Conservation (phyloP, 768 basidiomycete species). For the Suillus subalutaceus region DNA sequence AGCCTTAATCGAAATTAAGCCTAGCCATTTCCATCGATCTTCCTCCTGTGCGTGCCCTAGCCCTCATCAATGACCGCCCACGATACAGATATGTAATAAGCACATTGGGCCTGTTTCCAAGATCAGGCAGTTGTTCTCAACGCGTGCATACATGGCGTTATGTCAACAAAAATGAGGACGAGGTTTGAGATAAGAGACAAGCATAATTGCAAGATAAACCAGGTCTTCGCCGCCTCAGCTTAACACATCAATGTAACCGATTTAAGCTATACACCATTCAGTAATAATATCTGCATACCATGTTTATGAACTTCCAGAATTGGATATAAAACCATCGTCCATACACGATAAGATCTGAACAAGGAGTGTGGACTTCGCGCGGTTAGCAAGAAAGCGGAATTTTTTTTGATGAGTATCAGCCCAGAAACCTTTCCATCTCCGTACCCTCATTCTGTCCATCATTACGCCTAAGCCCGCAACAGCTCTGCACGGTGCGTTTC, state of each 20-base stretch:
- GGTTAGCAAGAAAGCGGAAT: background rate
- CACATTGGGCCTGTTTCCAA: background rate
- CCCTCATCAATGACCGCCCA: background rate
- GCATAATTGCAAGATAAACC: no score
- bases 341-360: background rate
- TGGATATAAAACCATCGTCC: background rate
- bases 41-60: background rate
- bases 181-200: background rate
- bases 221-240: background rate
- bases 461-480: slow-evolving; percentile 15
- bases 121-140: background rate
- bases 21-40: background rate
- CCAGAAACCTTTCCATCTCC: slow-evolving; percentile 18
- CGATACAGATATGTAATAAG: background rate
- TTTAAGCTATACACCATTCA: background rate
- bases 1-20: background rate
- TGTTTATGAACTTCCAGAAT: background rate
- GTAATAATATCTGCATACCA: background rate
- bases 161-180: background rate
- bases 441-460: background rate
- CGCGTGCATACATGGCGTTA: background rate
- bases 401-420: slow-evolving; percentile 11
- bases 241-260: background rate
- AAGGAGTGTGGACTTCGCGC: background rate
- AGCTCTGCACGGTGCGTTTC: slow-evolving; percentile 8